Conservation (phyloP, 208 protist genomes). For the Leishmania martiniquensis region DNA sequence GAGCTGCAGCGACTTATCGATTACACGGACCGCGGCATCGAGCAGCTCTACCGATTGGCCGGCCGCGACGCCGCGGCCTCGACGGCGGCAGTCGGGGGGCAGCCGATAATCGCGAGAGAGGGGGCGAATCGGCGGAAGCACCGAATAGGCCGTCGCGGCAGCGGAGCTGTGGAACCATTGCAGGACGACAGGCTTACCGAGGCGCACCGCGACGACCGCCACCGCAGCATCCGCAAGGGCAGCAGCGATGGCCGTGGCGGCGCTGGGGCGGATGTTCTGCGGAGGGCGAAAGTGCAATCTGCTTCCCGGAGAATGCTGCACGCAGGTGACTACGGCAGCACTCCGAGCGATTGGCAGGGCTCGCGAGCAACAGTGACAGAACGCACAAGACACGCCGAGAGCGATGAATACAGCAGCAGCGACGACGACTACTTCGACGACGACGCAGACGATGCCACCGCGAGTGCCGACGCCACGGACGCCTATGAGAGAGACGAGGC, state of each 20-base stretch:
- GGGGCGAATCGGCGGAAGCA: not conserved
- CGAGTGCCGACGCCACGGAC: not conserved
- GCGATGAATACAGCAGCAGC: not conserved
- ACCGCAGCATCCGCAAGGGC: not conserved
- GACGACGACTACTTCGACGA: conserved; percentile 2
- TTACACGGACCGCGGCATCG: conserved; percentile 67
- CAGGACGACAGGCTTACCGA: not conserved
- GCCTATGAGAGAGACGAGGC: not conserved
- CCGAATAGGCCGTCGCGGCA: not conserved
- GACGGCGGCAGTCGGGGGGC: not conserved
- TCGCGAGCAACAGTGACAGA: not conserved
- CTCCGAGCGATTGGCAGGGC: not conserved
- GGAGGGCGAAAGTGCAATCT: not conserved
- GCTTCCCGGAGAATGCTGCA: not conserved
- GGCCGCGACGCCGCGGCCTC: conserved; percentile 11
- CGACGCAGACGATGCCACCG: not conserved
- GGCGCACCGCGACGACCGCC: not conserved
- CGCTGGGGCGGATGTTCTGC: not conserved
- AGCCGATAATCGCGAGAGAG: not conserved
- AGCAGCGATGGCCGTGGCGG: not conserved
- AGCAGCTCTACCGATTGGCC: conserved; percentile 59
- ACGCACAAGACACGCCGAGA: not conserved
- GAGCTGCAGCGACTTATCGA: conserved; percentile 57
- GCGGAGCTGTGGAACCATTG: not conserved
- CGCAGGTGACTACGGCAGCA: no score